Base-by-base conservation (phyloP, 2,329 filamentous ascomycete species). In the Colletotrichum tamarilloi region DNA sequence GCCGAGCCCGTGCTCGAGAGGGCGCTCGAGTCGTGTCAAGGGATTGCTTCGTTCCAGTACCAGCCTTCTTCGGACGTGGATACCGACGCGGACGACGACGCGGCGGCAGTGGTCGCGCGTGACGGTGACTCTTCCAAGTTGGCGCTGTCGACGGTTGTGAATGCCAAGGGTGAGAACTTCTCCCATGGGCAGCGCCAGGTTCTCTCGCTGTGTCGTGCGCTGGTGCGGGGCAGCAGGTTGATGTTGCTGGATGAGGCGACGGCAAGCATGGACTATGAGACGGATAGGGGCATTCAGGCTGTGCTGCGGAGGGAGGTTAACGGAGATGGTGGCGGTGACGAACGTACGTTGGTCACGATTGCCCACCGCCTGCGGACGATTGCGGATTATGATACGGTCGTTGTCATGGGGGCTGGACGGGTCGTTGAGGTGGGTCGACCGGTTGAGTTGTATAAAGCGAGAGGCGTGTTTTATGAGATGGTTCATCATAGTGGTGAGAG, bases 11-110 rank as follows among this genome's bases (percentile, higher is more conserved):
- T 87, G 49, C 85, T 94, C 0, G 84, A 87, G 35, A 88, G 87
- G 73, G 92, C 91, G 0, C 84, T 94, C 5, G 85, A 88, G 35
- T 88, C 91, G 57, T 92, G 92, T 75, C 87, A 89, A 76, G 86
- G 91, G 19, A 86, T 92, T 60, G 88, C 87, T 3, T 88, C 85
- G 26, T 88, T 88, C 77, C 84, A 84, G 22, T 82, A 83, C 71
- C 77, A 79, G 28, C 82, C 83, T 53, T 81, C 79, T 66, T 79
- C 80, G 0, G 82, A 83, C 16, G 78, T 80, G 19, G 78, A 78
- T 1, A 77, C 80, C 2, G 73, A 76, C n/a, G 77, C 77, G 22
- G 76, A 68, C 4, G 74, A 68, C 30, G 77, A 32, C 30, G 30
- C 30, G 30, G 30, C 77, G 5, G 67, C 68, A 4, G 63, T 71